A percentile compares a stretch with the other conserved stretches of the same genome.
Evolutionary conservation across 2,329 filamentous ascomycete genomes (phyloP).

Genomic region (Rhexocercosporidium sp.): DNA sequence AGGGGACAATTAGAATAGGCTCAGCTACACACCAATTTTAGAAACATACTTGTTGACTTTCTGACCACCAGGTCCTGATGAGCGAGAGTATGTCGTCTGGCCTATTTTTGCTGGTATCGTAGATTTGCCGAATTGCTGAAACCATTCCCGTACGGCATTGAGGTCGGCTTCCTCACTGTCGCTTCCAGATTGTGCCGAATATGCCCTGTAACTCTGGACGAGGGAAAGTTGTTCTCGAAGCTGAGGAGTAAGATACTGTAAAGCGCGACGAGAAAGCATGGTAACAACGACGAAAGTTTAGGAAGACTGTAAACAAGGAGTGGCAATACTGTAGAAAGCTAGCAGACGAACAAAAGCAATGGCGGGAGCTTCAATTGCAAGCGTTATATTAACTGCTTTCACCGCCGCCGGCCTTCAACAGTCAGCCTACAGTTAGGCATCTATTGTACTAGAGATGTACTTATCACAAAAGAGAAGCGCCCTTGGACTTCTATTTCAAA

Average conservation of each 20-base stretch:
- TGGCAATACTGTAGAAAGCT: background rate
- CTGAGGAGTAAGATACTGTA: conserved; percentile 18
- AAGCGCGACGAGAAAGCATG: conserved; percentile 19
- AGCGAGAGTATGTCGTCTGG: conserved; percentile 35
- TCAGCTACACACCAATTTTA: background rate
- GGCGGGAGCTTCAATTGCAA: background rate
- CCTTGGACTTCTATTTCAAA: background rate
- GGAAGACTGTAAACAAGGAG: background rate
- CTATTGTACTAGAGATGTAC: background rate
- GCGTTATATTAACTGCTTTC: background rate
- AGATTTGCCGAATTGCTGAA: conserved; percentile 30
- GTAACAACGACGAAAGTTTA: background rate
- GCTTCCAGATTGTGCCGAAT: conserved; percentile 28
- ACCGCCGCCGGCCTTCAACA: background rate
- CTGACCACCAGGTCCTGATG: conserved; percentile 43
- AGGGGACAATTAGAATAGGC: conserved; percentile 14
- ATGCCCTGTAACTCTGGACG: conserved; percentile 24
- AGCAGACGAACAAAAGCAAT: background rate
- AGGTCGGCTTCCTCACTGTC: conserved; percentile 32
- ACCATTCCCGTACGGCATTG: conserved; percentile 40
- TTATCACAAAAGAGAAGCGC: background rate
- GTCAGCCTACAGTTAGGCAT: background rate
- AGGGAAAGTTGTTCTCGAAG: conserved; percentile 16
- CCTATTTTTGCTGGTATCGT: conserved; percentile 37
- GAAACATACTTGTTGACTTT: conserved; percentile 42